phyloP scores from a whole-genome alignment of 1,284 basidiomycete genomes.

The Athelia sp. region DNA sequence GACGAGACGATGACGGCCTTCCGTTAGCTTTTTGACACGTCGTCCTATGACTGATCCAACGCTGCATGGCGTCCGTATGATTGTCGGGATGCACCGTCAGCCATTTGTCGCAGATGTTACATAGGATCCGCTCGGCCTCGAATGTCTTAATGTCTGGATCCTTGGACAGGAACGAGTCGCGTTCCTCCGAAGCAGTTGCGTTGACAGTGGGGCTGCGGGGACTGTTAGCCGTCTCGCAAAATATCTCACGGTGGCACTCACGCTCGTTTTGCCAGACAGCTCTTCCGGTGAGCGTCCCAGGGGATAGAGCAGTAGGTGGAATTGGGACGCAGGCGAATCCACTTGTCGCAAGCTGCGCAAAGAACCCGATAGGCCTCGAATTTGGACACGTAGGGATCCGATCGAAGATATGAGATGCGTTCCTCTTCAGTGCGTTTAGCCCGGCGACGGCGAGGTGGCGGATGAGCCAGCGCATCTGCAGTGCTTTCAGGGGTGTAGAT shows the following conservation, averaged over 20 bases:
- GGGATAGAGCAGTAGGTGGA: constrained; percentile 82
- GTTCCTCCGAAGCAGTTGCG: constrained; percentile 52
- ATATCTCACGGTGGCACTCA: constrained; percentile 22
- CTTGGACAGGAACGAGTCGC: constrained; percentile 48
- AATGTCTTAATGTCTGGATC: constrained; percentile 67
- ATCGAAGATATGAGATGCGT: constrained; percentile 65
- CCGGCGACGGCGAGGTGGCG: constrained; percentile 55
- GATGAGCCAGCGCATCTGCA: constrained; percentile 33
- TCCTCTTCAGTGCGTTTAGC: constrained; percentile 77
- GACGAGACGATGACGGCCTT: neutral
- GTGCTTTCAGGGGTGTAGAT: constrained; percentile 38
- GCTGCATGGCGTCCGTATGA: constrained; percentile 46
- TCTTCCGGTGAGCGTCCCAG: constrained; percentile 76
- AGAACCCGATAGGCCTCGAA: constrained; percentile 76
- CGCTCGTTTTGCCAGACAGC: constrained; percentile 71
- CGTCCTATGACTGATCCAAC: constrained; percentile 47
- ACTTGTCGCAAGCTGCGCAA: constrained; percentile 73
- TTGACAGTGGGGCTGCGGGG: constrained; percentile 19
- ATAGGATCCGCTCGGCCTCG: constrained; percentile 64
- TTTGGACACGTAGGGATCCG: constrained; percentile 70
- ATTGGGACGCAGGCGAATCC: constrained; percentile 76
- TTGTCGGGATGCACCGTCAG: constrained; percentile 47
- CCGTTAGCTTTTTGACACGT: constrained; percentile 33
- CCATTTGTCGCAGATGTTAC: constrained; percentile 65
- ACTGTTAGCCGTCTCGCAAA: too few species aligned